Conservation (phyloP, 2,329 filamentous ascomycete genomes). For the Colletotrichum sojae region DNA sequence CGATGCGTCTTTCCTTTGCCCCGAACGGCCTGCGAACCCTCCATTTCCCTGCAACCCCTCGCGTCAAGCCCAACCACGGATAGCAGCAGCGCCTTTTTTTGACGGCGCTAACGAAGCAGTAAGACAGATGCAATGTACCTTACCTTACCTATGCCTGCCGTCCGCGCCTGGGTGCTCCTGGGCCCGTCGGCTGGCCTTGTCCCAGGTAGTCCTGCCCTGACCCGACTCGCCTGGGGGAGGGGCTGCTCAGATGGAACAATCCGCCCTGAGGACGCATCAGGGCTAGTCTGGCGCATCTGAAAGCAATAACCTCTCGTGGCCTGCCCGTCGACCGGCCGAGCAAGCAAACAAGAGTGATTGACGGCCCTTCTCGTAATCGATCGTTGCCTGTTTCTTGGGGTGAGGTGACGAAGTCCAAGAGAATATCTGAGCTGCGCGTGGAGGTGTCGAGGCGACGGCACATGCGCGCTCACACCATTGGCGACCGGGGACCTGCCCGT, state of each 20-base stretch:
- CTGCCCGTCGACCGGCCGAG: constrained; percentile 19
- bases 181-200: constrained; percentile 26
- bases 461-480: constrained; percentile 28
- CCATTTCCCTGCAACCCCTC: constrained; percentile 37
- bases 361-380: constrained; percentile 22
- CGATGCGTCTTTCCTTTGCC: constrained; percentile 39
- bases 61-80: constrained; percentile 19
- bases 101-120: background rate
- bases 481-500: constrained; percentile 15
- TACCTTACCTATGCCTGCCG: constrained; percentile 12
- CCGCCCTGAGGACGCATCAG: constrained; percentile 1
- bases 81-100: background rate
- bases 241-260: background rate
- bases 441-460: constrained; percentile 2
- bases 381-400: constrained; percentile 33
- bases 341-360: background rate
- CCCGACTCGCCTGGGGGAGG: constrained; percentile 9
- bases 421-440: constrained; percentile 10
- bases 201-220: background rate
- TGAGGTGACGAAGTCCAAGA: constrained; percentile 41
- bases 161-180: constrained; percentile 37
- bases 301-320: background rate
- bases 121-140: constrained; percentile 7
- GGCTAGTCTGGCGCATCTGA: constrained; percentile 8
- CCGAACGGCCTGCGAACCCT: constrained; percentile 38